Evolutionary conservation across 768 basidiomycete species (phyloP).

Genomic region (Austroboletus eburneus): DNA sequence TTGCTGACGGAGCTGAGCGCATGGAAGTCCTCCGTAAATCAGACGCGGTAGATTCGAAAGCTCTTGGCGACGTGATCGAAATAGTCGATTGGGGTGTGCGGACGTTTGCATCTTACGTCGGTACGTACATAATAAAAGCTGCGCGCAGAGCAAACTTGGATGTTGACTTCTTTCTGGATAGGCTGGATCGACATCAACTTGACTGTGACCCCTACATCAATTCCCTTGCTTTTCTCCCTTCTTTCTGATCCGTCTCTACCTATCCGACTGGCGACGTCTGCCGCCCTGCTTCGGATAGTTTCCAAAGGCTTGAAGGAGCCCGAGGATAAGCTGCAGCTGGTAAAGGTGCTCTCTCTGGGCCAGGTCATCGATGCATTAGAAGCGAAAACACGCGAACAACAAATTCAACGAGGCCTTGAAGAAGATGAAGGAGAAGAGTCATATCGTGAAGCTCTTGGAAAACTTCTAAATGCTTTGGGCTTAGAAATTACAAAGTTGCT

Average conservation of each 20-base stretch:
- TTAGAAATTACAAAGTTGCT: conserved; percentile 76
- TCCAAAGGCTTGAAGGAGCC: conserved; percentile 92
- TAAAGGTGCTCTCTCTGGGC: conserved; percentile 84
- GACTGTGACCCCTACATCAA: conserved; percentile 86
- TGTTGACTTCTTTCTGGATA: conserved; percentile 29
- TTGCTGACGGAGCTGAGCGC: conserved; percentile 64
- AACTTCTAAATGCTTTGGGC: conserved; percentile 76
- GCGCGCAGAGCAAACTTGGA: neutral
- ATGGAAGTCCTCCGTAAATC: conserved; percentile 52
- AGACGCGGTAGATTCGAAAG: conserved; percentile 40
- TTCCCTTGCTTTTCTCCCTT: conserved; percentile 79
- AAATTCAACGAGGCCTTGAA: conserved; percentile 59
- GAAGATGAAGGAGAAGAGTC: conserved; percentile 86
- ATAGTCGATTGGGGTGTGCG: conserved; percentile 89
- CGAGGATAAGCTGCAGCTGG: conserved; percentile 80
- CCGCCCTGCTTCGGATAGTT: conserved; percentile 79
- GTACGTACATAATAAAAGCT: conserved; percentile 56
- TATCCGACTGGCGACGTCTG: conserved; percentile 79
- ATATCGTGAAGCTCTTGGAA: conserved; percentile 86
- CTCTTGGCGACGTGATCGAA: conserved; percentile 61
- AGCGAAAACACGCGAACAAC: conserved; percentile 64
- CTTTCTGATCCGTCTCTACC: conserved; percentile 74
- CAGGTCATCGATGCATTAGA: conserved; percentile 81
- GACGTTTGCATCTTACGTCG: conserved; percentile 90
- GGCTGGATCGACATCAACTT: conserved; percentile 99